Conservation (phyloP, 208 protist genomes). For the Leishmania mexicana region DNA sequence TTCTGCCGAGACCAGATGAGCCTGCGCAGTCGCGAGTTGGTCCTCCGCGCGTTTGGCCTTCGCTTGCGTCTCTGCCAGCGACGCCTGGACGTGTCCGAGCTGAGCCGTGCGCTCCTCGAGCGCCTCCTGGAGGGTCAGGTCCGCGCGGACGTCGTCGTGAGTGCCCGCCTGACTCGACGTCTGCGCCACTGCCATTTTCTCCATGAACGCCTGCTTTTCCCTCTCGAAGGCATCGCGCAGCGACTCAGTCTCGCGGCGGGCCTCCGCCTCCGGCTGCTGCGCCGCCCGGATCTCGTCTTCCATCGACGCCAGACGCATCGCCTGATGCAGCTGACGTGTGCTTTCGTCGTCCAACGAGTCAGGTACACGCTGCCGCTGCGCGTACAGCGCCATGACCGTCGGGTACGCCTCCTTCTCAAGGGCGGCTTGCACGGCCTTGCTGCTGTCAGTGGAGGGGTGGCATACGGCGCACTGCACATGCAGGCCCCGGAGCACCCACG, state of each 20-base stretch:
- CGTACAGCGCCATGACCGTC: conserved; percentile 18
- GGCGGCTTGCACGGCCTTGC: conserved; percentile 15
- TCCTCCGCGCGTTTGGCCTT: neutral
- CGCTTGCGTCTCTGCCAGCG: neutral
- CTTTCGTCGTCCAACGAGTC: conserved; percentile 10
- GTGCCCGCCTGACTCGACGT: neutral
- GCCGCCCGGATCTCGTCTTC: conserved; percentile 26
- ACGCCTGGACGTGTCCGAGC: neutral
- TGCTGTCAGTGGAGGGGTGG: conserved; percentile 21
- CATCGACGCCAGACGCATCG: conserved; percentile 14
- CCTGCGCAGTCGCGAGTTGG: conserved; percentile 1
- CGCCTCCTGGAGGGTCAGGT: conserved; percentile 5
- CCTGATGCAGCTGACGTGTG: conserved; percentile 16
- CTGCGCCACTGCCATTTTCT: conserved; percentile 16
- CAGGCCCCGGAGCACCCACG: conserved; percentile 31
- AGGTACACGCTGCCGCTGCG: neutral
- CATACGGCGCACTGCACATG: conserved; percentile 38
- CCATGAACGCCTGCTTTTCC: neutral
- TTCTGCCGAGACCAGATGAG: conserved; percentile 1
- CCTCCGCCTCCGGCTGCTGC: conserved; percentile 13
- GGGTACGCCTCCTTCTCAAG: conserved; percentile 20
- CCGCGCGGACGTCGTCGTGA: conserved; percentile 4
- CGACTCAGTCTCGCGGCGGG: neutral
- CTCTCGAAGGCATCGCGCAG: neutral
- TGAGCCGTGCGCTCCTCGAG: conserved; percentile 4